These are phyloP conservation scores for Zygoascus flipseniorum DNA, from an alignment of 805 yeast genomes.

Conservation along the genomic window DNA sequence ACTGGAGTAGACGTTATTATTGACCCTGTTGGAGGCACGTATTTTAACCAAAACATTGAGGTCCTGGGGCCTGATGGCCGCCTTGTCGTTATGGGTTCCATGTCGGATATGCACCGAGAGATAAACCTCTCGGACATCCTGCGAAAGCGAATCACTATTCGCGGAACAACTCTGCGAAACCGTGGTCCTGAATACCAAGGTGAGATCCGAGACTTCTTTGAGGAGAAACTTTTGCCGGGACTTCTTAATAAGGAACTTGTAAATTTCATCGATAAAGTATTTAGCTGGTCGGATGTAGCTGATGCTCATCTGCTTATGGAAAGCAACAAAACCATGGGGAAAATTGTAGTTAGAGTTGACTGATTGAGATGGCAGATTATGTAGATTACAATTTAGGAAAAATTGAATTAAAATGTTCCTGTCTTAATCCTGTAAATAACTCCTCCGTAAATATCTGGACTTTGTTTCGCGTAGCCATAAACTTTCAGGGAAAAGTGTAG, in stretches of 20 bases:
- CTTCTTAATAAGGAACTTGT: constrained; percentile 19
- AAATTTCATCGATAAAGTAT: constrained; percentile 18
- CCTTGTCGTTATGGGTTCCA: constrained; percentile 20
- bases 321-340: constrained; percentile 23
- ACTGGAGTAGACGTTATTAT: constrained; percentile 23
- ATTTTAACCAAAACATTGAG: constrained; percentile 18
- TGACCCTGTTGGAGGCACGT: constrained; percentile 25
- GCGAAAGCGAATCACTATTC: constrained; percentile 21
- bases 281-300: constrained; percentile 17
- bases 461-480: no score
- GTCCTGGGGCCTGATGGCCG: constrained; percentile 23
- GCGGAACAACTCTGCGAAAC: constrained; percentile 26
- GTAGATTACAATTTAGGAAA: no score
- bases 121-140: constrained; percentile 18
- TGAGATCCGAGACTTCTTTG: constrained; percentile 19
- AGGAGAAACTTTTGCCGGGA: constrained; percentile 21
- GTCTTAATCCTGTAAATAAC: no score
- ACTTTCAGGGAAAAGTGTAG: no score
- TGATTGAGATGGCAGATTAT: no score
- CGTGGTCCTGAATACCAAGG: constrained; percentile 20
- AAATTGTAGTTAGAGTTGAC: constrained; percentile 18
- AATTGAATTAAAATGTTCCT: no score
- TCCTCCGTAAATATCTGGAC: no score
- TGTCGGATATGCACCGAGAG: constrained; percentile 19
- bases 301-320: constrained; percentile 26